A percentile compares a stretch with the other conserved stretches of the same genome.
Conservation (phyloP, 202 grass and related monocot genomes). For the Zoysia matrella region DNA sequence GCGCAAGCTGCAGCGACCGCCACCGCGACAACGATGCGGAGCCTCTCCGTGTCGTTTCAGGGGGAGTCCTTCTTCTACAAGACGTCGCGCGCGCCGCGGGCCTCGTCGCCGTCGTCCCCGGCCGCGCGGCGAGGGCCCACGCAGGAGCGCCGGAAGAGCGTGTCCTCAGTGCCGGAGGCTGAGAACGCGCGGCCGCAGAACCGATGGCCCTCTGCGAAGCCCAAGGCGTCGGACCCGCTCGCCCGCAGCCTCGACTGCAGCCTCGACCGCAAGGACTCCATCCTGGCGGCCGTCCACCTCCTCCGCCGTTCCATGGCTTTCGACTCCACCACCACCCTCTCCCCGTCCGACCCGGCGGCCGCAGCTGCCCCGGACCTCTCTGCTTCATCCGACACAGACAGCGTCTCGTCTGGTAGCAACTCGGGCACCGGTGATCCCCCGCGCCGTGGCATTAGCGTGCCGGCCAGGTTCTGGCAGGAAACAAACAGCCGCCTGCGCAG, state of each 20-base stretch:
- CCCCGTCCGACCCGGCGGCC: slow-evolving; percentile 52
- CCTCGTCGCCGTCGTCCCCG: slow-evolving; percentile 55
- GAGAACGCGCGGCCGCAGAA: slow-evolving; percentile 74
- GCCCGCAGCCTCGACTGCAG: slow-evolving; percentile 82
- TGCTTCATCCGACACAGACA: slow-evolving; percentile 88
- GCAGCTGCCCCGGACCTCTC: slow-evolving; percentile 68
- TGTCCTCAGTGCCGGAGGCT: slow-evolving; percentile 51
- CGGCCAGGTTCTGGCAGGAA: slow-evolving; percentile 91
- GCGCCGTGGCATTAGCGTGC: slow-evolving; percentile 70
- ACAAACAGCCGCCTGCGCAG: slow-evolving; percentile 77
- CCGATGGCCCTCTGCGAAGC: slow-evolving; percentile 73
- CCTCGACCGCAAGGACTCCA: slow-evolving; percentile 83
- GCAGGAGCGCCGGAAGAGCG: slow-evolving; percentile 66
- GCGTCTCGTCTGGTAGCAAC: slow-evolving; percentile 93
- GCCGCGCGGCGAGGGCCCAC: slow-evolving; percentile 64
- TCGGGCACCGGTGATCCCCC: slow-evolving; percentile 69
- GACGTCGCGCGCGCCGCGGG: slow-evolving; percentile 58
- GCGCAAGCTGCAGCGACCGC: not conserved
- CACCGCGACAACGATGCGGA: slow-evolving; percentile 80
- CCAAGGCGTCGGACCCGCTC: slow-evolving; percentile 72
- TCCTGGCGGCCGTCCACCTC: slow-evolving; percentile 74
- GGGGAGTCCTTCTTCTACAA: slow-evolving; percentile 95
- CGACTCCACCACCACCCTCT: slow-evolving; percentile 60
- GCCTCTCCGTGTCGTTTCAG: slow-evolving; percentile 98
- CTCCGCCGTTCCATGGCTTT: slow-evolving; percentile 89